Percentiles rank a stretch among this genome's conserved stretches.
These are phyloP conservation scores for Dothistroma pini DNA, from an alignment of 2,329 filamentous ascomycete genomes.

Conservation along the genomic window DNA sequence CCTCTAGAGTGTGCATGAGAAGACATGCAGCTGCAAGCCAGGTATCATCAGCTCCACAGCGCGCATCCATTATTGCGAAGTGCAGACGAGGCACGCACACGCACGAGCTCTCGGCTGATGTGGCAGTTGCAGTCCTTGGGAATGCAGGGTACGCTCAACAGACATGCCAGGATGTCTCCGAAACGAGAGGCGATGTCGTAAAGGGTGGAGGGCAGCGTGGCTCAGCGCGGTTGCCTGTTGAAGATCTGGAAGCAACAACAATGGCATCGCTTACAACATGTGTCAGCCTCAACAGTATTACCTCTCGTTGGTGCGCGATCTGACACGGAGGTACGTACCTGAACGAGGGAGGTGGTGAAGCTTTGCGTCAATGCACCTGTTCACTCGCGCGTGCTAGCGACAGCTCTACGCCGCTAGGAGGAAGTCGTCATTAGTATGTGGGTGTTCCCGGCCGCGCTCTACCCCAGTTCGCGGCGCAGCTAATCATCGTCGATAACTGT, in stretches of 20 bases:
- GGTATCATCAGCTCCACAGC: conserved; percentile 9
- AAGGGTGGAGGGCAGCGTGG: not conserved
- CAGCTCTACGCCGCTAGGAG: conserved; percentile 13
- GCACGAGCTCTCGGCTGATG: not conserved
- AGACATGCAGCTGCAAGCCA: conserved; percentile 10
- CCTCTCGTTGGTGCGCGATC: conserved; percentile 9
- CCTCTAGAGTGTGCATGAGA: conserved; percentile 4
- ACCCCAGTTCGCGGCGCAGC: conserved; percentile 20
- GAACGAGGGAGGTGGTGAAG: conserved; percentile 24
- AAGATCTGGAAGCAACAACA: not conserved
- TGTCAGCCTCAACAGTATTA: conserved; percentile 12
- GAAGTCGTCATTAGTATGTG: conserved; percentile 28
- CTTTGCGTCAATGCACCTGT: conserved; percentile 19
- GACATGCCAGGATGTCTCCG: not conserved
- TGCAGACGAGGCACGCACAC: not conserved
- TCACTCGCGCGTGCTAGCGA: conserved; percentile 9
- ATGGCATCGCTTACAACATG: conserved; percentile 15
- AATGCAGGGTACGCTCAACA: not conserved
- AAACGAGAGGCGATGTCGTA: conserved; percentile 4
- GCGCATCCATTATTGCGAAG: not conserved
- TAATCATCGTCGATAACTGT: conserved; percentile 25
- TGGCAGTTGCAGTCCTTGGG: not conserved
- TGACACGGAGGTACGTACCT: conserved; percentile 14
- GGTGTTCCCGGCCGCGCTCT: conserved; percentile 14
- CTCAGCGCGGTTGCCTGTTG: not conserved